Base-by-base conservation (phyloP, 164 flowering plant species). In the Magnolia kwangsiensis region DNA sequence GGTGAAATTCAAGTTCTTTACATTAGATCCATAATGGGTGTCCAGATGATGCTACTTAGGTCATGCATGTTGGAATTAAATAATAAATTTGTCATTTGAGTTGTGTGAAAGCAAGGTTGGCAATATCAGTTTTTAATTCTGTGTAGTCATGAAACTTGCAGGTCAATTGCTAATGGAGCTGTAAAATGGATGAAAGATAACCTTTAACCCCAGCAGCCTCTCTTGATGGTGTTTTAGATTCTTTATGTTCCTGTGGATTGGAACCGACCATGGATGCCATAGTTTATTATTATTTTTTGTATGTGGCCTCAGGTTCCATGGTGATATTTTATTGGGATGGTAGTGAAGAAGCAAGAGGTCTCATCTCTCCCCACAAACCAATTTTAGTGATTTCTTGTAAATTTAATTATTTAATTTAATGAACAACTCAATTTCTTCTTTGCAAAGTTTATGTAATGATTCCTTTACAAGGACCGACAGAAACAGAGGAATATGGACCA, bases 171-270 rank as follows among this genome's bases (percentile, higher is more conserved):
- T 64, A 89, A 87, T 81, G 98, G 98, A 78, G 97, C 86, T 72
- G 76, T 90, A 58, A 95, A 88, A 73, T 95, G 98, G 97, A 77
- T 95, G 76, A 92, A 86, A 84, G 94, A 93, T 85, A 92, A 90
- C 81, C 84, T 90, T 50, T 92, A 85, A 81, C 75, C 14, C 21
- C 61, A 51, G 72, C 61, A 51, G 72, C 18, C 61, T 71, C n/a
- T 59, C 11, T 55, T n/a, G 27, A 21, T 68, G 77, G 45, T 49
- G 63, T 55, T 55, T 55, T 70, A 10, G 13, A 59, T 64, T 67
- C 63, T 67, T 77, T 58, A 27, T 68, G 67, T 81, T 21, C 65
- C 45, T 37, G 55, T 70, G 70, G 77, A 27, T 27, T 27, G 29
- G 29, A 27, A 27, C 29, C 29, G 75, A 51, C 49, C 77, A 8